phyloP scores from a whole-genome alignment of 164 flowering plant species.

The Aristolochia fimbriata region DNA sequence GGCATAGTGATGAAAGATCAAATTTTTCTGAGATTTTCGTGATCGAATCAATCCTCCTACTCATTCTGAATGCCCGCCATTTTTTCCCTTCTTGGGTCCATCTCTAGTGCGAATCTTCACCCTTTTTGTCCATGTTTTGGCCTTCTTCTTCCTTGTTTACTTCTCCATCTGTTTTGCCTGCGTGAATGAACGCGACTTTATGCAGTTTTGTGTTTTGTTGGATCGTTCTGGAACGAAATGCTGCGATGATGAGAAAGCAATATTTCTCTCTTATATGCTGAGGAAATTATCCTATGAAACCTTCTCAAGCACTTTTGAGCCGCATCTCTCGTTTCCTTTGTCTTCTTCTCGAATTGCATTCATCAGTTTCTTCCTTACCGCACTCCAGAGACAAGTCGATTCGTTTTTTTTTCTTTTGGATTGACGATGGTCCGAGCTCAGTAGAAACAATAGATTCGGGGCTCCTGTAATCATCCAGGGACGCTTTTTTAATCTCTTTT shows the following conservation, averaged over 20 bases:
- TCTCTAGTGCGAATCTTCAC: not conserved
- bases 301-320: slow-evolving; percentile 71
- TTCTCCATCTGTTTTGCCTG: not conserved
- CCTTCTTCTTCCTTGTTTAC: not conserved
- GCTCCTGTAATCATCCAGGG: too few species aligned
- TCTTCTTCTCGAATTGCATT: too few species aligned
- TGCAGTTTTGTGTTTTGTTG: not conserved
- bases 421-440: too few species aligned
- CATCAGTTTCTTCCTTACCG: too few species aligned
- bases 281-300: slow-evolving; percentile 23
- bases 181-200: not conserved
- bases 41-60: slow-evolving; percentile 27
- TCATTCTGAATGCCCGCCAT: slow-evolving; percentile 30
- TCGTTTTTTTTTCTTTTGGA: too few species aligned
- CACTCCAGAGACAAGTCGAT: too few species aligned
- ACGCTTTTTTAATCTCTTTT: too few species aligned
- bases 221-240: slow-evolving; percentile 1
- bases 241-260: slow-evolving; percentile 41
- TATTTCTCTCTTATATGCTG: slow-evolving; percentile 6
- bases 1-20: slow-evolving; percentile 25
- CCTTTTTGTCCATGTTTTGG: not conserved
- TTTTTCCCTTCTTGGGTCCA: not conserved
- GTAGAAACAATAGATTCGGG: too few species aligned
- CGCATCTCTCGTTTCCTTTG: slow-evolving; percentile 5
- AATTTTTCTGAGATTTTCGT: not conserved